These are phyloP conservation scores for Colletotrichum destructivum DNA, from an alignment of 2,329 filamentous ascomycete species.

Conservation along the genomic window DNA sequence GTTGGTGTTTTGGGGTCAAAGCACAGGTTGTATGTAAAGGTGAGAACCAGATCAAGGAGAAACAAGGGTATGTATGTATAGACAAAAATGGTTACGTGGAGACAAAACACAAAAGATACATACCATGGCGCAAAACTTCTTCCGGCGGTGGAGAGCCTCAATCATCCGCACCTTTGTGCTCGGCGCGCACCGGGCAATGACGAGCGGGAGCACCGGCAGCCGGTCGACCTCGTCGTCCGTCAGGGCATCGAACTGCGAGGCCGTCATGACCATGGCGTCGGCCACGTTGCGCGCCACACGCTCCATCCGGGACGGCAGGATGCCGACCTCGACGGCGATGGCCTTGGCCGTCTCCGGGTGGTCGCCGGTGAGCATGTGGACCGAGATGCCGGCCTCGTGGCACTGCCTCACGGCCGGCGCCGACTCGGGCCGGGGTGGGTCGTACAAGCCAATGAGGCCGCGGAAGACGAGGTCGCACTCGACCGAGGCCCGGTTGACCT, in stretches of 20 bases:
- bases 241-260: conserved; percentile 74
- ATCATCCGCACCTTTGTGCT: conserved; percentile 83
- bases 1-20: too few species aligned
- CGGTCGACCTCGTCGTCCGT: conserved; percentile 75
- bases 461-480: conserved; percentile 75
- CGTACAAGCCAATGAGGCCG: conserved; percentile 79
- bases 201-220: conserved; percentile 76
- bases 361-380: conserved; percentile 79
- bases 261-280: conserved; percentile 75
- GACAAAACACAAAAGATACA: conserved; percentile 25
- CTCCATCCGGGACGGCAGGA: conserved; percentile 65
- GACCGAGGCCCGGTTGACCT: conserved; percentile 66
- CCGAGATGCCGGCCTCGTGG: conserved; percentile 74
- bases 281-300: conserved; percentile 67
- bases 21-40: too few species aligned
- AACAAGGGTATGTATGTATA: too few species aligned
- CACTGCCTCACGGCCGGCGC: conserved; percentile 71
- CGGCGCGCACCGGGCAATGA: conserved; percentile 79
- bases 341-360: conserved; percentile 75
- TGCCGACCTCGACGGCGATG: conserved; percentile 74
- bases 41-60: too few species aligned
- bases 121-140: conserved; percentile 77
- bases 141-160: conserved; percentile 77
- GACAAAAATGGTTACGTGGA: too few species aligned
- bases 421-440: conserved; percentile 79